Evolutionary conservation across 108 stramenopile species (phyloP), one percentile per base, ranked within the genome.

Genomic region (Pseudonitzschia multistriata): DNA sequence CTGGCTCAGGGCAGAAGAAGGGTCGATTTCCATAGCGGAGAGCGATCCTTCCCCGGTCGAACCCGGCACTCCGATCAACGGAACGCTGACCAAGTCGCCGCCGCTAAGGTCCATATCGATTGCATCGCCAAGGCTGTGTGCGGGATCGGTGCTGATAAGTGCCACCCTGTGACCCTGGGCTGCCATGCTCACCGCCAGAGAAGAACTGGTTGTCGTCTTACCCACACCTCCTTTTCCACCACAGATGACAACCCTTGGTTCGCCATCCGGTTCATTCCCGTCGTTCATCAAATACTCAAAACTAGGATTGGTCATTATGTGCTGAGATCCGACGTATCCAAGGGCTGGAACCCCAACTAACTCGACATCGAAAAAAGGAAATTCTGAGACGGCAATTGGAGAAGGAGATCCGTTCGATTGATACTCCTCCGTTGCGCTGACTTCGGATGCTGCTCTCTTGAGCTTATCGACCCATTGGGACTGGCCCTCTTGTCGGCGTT

Each of bases 81-180:
- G 90, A 45, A 85, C 80, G 62, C 87, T 82, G 27, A 86, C 48
- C 53, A 94, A 57, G 10, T 78, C 65, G 28, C 93, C 93, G 10
- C 90, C 90, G 11, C 67, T 39, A 31, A 94, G 55, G 55, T 93
- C 80, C 68, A 90, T 85, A 57, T 87, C 88, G 19, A 96, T 66
- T 8, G 96, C 97, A 85, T 98, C 97, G n/a, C 95, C 96, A 30
- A 98, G 64, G 66, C 91, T 93, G 77, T 98, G 97, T 14, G 97
- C 97, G 31, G 97, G 97, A 72, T 98, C 97, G 11, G 97, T 98
- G 64, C 91, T 93, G 29, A 98, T 90, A 17, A 98, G 53, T 5
- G 85, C 91, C 3, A 93, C 94, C 25, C 89, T 89, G 66, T 85
- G 89, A 22, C 97, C 97, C 31, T 81, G 56, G 36, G 87, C 82